These are phyloP conservation scores for Entomortierella beljakovae DNA, from an alignment of 192 early-diverging fungal genomes.

Conservation along the genomic window DNA sequence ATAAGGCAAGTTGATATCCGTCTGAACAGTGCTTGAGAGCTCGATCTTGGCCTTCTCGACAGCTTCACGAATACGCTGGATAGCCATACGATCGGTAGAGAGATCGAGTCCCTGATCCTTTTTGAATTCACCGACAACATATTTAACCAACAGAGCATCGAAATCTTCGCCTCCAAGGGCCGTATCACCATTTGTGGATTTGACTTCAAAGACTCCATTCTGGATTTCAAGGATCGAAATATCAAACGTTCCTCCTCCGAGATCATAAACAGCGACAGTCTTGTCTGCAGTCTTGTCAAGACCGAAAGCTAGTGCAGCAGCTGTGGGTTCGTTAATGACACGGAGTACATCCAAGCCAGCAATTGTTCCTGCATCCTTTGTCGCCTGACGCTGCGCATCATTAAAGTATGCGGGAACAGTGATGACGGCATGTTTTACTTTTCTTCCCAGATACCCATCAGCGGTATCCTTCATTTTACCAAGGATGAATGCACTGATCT, in stretches of 20 bases:
- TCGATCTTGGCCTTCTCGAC: slow-evolving; percentile 99
- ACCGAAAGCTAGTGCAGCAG: slow-evolving; percentile 94
- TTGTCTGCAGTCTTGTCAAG: slow-evolving; percentile 89
- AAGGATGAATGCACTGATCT: slow-evolving; percentile 98
- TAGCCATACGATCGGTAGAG: slow-evolving; percentile 90
- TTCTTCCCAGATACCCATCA: slow-evolving; percentile 80
- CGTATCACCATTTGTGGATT: slow-evolving; percentile 98
- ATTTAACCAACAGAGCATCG: slow-evolving; percentile 77
- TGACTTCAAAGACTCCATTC: slow-evolving; percentile 98
- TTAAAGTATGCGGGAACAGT: slow-evolving; percentile 99
- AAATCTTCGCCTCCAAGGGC: slow-evolving; percentile 84
- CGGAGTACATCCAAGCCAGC: slow-evolving; percentile 90
- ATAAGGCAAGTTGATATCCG: slow-evolving; percentile 97
- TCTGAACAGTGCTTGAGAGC: slow-evolving; percentile 93
- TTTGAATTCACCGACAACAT: slow-evolving; percentile 91
- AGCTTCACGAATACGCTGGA: slow-evolving; percentile 97
- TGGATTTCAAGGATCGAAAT: slow-evolving; percentile 98
- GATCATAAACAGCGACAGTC: slow-evolving; percentile 95
- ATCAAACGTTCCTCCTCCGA: slow-evolving; percentile 99
- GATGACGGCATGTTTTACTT: slow-evolving; percentile 91
- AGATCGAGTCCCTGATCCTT: slow-evolving; percentile 92
- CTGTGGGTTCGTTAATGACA: slow-evolving; percentile 97
- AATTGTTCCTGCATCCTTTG: slow-evolving; percentile 95
- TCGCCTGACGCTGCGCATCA: slow-evolving; percentile 96
- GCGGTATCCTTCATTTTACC: slow-evolving; percentile 99